Conservation (phyloP, 163 green algal species). For the Scenedesmus sp. region DNA sequence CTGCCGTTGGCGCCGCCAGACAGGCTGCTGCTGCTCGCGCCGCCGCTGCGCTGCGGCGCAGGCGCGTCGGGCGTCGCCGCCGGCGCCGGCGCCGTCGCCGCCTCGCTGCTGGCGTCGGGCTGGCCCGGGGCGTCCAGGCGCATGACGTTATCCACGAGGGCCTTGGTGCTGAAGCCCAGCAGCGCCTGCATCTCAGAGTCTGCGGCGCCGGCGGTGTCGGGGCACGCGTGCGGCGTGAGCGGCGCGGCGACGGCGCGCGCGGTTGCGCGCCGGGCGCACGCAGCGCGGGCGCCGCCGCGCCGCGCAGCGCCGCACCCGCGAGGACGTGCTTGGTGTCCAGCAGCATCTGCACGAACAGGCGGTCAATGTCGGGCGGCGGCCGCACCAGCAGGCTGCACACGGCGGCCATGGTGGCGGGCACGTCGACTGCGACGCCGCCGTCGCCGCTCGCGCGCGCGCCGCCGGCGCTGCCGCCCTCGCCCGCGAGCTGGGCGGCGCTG, state of each 20-base stretch:
- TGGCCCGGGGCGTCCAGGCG: neutral
- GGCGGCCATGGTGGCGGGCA: neutral
- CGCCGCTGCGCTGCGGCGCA: neutral
- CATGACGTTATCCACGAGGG: conserved; percentile 3
- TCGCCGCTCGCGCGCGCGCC: too few relatives aligned
- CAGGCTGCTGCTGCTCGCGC: conserved; percentile 1
- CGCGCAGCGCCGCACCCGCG: neutral
- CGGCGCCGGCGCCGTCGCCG: neutral
- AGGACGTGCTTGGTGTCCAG: conserved; percentile 14
- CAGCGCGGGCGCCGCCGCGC: too few relatives aligned
- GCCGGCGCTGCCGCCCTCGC: too few relatives aligned
- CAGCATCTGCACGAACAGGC: conserved; percentile 14
- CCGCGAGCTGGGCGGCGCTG: too few relatives aligned
- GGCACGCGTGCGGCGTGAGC: too few relatives aligned
- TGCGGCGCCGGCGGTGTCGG: too few relatives aligned
- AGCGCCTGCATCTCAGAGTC: conserved; percentile 35
- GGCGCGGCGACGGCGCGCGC: too few relatives aligned
- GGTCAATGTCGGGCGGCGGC: conserved; percentile 1
- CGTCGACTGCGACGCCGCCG: neutral
- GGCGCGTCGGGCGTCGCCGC: neutral
- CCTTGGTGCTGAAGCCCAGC: conserved; percentile 9
- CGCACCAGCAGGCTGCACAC: conserved; percentile 13
- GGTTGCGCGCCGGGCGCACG: too few relatives aligned
- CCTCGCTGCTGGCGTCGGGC: neutral
- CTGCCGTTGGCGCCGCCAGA: neutral